A percentile compares a stretch with the other conserved stretches of the same genome.
These are phyloP conservation scores for Amylostereum areolatum DNA, from an alignment of 1,284 basidiomycete genomes.

Conservation along the genomic window DNA sequence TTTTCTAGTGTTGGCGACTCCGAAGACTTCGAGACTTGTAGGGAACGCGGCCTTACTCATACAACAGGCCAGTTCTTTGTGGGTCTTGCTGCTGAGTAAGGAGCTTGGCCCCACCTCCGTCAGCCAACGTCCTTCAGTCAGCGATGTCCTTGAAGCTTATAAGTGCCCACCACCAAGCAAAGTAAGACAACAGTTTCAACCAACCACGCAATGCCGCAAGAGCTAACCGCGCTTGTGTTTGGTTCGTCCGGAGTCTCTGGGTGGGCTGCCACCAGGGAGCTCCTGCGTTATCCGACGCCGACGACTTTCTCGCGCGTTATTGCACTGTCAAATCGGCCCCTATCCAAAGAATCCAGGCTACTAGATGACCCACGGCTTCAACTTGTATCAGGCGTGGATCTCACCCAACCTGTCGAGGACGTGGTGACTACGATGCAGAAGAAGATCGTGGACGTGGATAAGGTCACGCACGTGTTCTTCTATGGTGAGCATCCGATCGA, in stretches of 20 bases:
- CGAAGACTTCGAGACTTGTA: too few species aligned
- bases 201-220: too few species aligned
- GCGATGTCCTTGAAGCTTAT: too few species aligned
- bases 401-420: not conserved
- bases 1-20: too few species aligned
- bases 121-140: too few species aligned
- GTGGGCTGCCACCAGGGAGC: constrained; percentile 1
- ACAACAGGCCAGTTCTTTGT: too few species aligned
- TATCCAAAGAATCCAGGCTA: not conserved
- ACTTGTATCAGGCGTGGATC: constrained; percentile 2
- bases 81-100: too few species aligned
- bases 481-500: not conserved
- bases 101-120: too few species aligned
- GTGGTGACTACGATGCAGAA: not conserved
- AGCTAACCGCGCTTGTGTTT: constrained; percentile 1
- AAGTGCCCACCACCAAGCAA: too few species aligned
- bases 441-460: not conserved
- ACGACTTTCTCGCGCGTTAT: constrained; percentile 3
- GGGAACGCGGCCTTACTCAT: too few species aligned
- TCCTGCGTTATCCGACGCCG: constrained; percentile 3
- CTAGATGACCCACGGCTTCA: constrained; percentile 1
- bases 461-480: constrained; percentile 2
- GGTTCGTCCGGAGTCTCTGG: constrained; percentile 5
- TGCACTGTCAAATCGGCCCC: constrained; percentile 4
- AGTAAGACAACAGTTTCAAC: too few species aligned